Percentiles rank a stretch among this genome's conserved stretches.
Conservation (phyloP, 192 early-diverging fungal genomes). For the Podila clonocystis region DNA sequence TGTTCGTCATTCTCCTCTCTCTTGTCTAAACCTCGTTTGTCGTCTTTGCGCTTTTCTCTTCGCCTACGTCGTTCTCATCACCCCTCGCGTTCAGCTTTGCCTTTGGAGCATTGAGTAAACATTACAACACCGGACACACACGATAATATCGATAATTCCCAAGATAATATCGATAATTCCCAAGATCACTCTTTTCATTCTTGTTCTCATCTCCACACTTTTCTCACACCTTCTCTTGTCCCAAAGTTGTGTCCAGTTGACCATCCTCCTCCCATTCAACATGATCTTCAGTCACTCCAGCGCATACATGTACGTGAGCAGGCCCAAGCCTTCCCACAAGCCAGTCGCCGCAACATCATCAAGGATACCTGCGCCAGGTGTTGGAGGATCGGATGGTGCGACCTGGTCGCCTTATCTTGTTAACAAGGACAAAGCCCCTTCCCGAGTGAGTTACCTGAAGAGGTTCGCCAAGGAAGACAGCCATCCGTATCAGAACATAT, state of each 20-base stretch:
- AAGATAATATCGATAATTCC: no score
- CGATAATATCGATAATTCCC: no score
- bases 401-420: slow-evolving; percentile 28
- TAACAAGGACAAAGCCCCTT: no score
- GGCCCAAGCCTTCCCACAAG: slow-evolving; percentile 1
- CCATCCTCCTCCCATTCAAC: background rate
- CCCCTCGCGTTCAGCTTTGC: no score
- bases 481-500: no score
- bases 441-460: no score
- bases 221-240: background rate
- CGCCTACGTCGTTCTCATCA: background rate
- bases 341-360: background rate
- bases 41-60: background rate
- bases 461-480: no score
- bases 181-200: background rate
- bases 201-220: background rate
- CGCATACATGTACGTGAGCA: slow-evolving; percentile 13
- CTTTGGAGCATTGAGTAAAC: no score
- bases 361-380: slow-evolving; percentile 13
- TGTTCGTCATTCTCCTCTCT: background rate
- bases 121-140: no score
- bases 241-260: background rate
- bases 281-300: slow-evolving; percentile 46
- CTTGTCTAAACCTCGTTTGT: background rate
- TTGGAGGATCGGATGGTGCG: slow-evolving; percentile 32